Conservation (phyloP, 495 filamentous ascomycete genomes). For the Apodospora peruviana region DNA sequence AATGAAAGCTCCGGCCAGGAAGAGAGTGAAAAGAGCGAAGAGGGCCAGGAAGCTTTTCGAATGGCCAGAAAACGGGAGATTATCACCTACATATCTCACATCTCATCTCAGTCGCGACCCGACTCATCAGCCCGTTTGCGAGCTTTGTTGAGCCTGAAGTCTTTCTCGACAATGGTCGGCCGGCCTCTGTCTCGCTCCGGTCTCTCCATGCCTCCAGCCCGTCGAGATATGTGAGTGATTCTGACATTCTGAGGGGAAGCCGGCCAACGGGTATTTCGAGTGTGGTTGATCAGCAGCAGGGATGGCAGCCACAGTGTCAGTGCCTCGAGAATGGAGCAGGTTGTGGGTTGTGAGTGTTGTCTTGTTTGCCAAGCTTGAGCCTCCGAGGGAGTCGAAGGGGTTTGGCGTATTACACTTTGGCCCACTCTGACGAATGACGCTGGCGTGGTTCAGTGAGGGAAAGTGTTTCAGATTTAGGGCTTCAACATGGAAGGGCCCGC, state of each 20-base stretch:
- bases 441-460: slow-evolving; percentile 1
- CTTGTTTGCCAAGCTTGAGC: not conserved
- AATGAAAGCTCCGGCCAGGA: slow-evolving; percentile 4
- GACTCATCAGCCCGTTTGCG: not conserved
- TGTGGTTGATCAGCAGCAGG: slow-evolving; percentile 45
- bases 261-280: slow-evolving; percentile 36
- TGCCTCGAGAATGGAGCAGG: slow-evolving; percentile 3
- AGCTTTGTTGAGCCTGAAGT: slow-evolving; percentile 2
- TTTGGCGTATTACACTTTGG: not conserved
- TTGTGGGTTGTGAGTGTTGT: not conserved
- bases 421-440: not conserved
- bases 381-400: not conserved
- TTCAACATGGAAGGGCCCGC: no score
- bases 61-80: slow-evolving; percentile 20
- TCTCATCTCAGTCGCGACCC: slow-evolving; percentile 1
- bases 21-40: slow-evolving; percentile 8
- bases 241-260: slow-evolving; percentile 16
- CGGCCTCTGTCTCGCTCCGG: no score
- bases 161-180: not conserved
- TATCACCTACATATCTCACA: slow-evolving; percentile 20
- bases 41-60: slow-evolving; percentile 9
- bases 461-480: not conserved
- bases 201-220: not conserved
- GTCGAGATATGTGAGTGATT: not conserved
- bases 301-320: slow-evolving; percentile 19